Evolutionary conservation across 495 filamentous ascomycete genomes (phyloP), one percentile per base, ranked within the genome.

Genomic region (Chaetomium cochliodes): DNA sequence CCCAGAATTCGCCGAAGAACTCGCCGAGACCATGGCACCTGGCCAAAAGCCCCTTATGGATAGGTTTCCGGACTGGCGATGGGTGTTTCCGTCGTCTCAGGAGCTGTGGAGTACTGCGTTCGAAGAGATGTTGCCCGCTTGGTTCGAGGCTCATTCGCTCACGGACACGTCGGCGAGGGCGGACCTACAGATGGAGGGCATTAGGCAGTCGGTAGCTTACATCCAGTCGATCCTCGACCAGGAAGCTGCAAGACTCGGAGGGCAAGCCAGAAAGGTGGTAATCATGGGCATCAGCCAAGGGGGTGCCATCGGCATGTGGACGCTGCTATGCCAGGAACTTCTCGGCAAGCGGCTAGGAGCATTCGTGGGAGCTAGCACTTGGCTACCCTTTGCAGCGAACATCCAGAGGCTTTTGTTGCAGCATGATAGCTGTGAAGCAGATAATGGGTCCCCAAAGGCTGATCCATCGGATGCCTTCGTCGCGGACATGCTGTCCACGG

Each of bases 261-360:
- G 63, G 18, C 16, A 42, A 0, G 7, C 39, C 39, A 28, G 56
- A 7, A 65, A 41, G 12, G 20, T 69, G 8, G 75, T 84, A 7
- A 58, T 85, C n/a, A 78, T 76, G 30, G 82, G 84, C 0, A 70
- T 86, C 54, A 84, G 84, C 59, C 82, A 86, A 63, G 84, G 84
- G 6, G 84, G 78, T 67, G 83, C 84, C 5, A 75, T 75, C 3
- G 74, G 72, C 23, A 67, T 85, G 26, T 70, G 75, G 61, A 67
- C 70, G 15, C 63, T 83, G 22, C 62, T 84, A 37, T 75, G 58
- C 22, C 70, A 64, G 2, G 49, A 42, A 7, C 57, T 65, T 3
- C 58, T 49, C 46, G 33, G 44, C 52, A 54, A 9, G 42, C 47
- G 42, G 41, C 39, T 73, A 39, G 69, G 74, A 16, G 82, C 69